These are phyloP conservation scores for Monosporozyma siamensis DNA, from an alignment of 805 yeast species.

Conservation along the genomic window DNA sequence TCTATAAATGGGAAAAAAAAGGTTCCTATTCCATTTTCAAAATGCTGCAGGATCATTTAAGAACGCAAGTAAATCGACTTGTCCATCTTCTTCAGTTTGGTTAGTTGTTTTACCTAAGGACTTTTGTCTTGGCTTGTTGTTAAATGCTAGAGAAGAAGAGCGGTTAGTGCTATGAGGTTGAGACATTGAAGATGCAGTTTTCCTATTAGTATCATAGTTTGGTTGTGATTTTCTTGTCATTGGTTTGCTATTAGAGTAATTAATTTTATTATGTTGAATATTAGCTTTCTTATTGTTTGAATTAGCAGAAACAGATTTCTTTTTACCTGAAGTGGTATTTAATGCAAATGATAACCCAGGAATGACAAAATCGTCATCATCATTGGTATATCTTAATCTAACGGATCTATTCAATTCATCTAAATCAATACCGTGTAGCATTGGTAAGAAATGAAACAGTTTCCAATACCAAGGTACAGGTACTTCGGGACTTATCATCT, in stretches of 20 bases:
- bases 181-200: not conserved
- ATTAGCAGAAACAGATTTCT: constrained; percentile 1
- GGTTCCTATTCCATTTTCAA: not conserved
- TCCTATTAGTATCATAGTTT: not conserved
- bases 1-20: not conserved
- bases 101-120: not conserved
- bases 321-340: not conserved
- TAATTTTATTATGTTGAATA: constrained; percentile 1
- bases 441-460: constrained; percentile 22
- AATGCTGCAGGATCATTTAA: constrained; percentile 11
- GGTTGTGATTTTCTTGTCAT: not conserved
- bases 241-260: not conserved
- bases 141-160: not conserved
- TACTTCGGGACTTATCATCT: constrained; percentile 5
- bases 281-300: constrained; percentile 1
- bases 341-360: constrained; percentile 21
- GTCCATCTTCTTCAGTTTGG: constrained; percentile 7
- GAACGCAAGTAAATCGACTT: constrained; percentile 22
- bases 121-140: too few species aligned
- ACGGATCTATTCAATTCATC: constrained; percentile 24
- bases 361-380: constrained; percentile 15
- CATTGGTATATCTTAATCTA: constrained; percentile 11
- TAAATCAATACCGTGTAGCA: constrained; percentile 27
- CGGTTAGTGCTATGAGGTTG: not conserved
- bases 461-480: constrained; percentile 22